A percentile compares a stretch with the other conserved stretches of the same genome.
Conservation (phyloP, 345 rosid genomes). For the Hibiscus tridactylites region DNA sequence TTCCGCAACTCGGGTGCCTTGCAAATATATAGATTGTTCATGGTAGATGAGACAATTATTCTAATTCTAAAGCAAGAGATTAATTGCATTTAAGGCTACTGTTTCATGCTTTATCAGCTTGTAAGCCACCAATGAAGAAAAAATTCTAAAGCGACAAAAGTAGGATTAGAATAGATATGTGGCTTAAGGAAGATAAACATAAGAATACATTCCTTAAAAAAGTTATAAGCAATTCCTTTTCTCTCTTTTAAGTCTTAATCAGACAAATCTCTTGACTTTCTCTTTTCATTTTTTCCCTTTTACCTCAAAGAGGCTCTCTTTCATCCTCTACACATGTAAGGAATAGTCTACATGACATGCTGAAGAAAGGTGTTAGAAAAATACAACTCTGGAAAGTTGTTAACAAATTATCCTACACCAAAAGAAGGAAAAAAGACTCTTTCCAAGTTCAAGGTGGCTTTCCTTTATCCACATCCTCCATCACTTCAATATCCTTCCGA, state of each 20-base stretch:
- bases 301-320: slow-evolving; percentile 6
- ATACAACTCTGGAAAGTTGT: slow-evolving; percentile 14
- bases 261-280: neutral
- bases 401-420: slow-evolving; percentile 3
- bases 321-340: slow-evolving; percentile 6
- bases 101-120: neutral
- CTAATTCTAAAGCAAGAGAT: neutral
- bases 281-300: neutral
- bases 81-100: neutral
- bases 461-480: slow-evolving; percentile 82
- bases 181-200: neutral
- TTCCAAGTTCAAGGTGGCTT: slow-evolving; percentile 40
- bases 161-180: slow-evolving; percentile 1
- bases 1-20: neutral
- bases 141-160: slow-evolving; percentile 6
- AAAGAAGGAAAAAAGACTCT: neutral
- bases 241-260: slow-evolving; percentile 1
- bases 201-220: slow-evolving; percentile 25
- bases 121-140: neutral
- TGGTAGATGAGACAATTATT: slow-evolving; percentile 11
- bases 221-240: slow-evolving; percentile 21
- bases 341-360: neutral
- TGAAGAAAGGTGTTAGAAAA: slow-evolving; percentile 2
- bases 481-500: slow-evolving; percentile 68
- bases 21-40: neutral